Evolutionary conservation across 2,329 filamentous ascomycete species (phyloP), one percentile per base, ranked within the genome.

Genomic region (Aureobasidium sp.): DNA sequence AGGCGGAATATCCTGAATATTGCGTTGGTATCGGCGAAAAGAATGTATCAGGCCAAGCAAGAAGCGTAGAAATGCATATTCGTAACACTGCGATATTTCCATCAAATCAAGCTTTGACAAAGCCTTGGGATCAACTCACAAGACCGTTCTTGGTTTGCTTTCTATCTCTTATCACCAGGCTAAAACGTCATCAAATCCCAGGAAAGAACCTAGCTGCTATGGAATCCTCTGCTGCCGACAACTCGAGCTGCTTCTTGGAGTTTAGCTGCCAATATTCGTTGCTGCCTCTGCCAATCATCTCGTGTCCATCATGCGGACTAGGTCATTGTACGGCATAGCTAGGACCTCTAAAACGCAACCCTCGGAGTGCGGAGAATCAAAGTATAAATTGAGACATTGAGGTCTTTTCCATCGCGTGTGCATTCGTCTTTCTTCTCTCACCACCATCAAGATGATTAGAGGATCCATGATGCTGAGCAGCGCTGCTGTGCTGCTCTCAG

Each of bases 181-280:
- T 20, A 36, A 17, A 22, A 58, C 55, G 55, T 58, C 55, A 58
- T 58, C 6, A 20, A n/a, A 20, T 47, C 37, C 55, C 42, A 22
- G 20, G 12, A n/a, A 27, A 37, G 31, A 5, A 14, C 25, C 27
- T 37, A 58, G 55, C 41, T 37, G 29, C 42, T 58, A 47, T 58
- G 41, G 55, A 11, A 58, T 47, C 17, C 27, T 25, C 52, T 47
- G 20, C 42, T 47, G 15, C 39, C 53, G 53, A 39, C 53, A 17
- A 34, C 44, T 31, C 55, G 55, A 58, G 55, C 55, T 58, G 41
- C 55, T 58, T 58, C 29, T 58, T 58, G 42, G 29, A 58, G 55
- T 58, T 58, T 58, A 58, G 55, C 42, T 58, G 55, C 55, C n/a
- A 56, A 45, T 25, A 20, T 7, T 20, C 20, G 14, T 17, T 27